Evolutionary conservation across 148 eudicot genomes (phyloP).

Genomic region (Nyssa sinensis): DNA sequence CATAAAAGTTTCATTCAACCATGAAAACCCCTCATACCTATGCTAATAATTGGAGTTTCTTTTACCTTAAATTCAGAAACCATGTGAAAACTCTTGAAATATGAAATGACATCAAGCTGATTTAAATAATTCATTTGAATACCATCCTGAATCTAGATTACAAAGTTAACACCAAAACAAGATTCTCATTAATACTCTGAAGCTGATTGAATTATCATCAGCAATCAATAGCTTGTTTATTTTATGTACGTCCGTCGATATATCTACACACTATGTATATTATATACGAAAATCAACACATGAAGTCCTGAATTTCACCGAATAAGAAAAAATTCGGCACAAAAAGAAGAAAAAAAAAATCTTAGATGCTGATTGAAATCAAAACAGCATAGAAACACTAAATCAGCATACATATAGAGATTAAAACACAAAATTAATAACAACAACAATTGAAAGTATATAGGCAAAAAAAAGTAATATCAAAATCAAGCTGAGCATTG

Average conservation of each 20-base stretch:
- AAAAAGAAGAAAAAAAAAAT: neutral
- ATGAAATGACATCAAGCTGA: too few relatives aligned
- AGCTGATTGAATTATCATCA: neutral
- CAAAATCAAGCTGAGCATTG: conserved; percentile 3
- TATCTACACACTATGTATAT: neutral
- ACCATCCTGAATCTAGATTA: neutral
- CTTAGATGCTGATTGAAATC: neutral
- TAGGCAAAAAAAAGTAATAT: neutral
- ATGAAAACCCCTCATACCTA: neutral
- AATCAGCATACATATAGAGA: neutral
- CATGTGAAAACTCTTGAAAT: too few relatives aligned
- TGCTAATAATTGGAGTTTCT: neutral
- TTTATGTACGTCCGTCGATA: neutral
- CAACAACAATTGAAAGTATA: neutral
- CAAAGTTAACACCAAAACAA: neutral
- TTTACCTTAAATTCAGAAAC: too few relatives aligned
- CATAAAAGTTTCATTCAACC: neutral
- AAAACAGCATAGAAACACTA: neutral
- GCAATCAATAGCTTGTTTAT: neutral
- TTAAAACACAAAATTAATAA: neutral
- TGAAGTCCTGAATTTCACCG: neutral
- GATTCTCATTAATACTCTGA: neutral
- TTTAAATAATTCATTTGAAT: too few relatives aligned
- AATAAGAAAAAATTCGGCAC: neutral
- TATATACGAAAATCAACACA: neutral